Evolutionary conservation across 805 yeast species (phyloP).

Genomic region (Candida chauliodis): DNA sequence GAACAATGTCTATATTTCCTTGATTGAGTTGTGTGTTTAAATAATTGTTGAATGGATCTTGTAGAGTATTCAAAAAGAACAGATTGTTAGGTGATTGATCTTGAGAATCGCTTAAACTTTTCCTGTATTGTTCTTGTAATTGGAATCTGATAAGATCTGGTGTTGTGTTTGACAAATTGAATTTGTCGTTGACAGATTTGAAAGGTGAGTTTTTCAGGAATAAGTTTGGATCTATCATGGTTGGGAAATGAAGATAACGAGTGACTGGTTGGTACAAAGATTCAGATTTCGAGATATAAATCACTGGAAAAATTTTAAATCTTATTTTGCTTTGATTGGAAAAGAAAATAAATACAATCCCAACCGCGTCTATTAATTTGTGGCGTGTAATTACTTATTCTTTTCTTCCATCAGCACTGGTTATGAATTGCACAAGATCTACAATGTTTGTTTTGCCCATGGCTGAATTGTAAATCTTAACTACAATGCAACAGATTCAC

Average conservation of each 20-base stretch:
- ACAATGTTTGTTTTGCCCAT: too few species aligned
- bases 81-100: constrained; percentile 11
- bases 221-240: constrained; percentile 37
- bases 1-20: constrained; percentile 17
- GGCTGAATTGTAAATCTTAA: too few species aligned
- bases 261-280: neutral
- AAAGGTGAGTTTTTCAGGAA: constrained; percentile 37
- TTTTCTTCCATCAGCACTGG: too few species aligned
- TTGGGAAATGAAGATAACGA: neutral
- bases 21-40: constrained; percentile 29
- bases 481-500: too few species aligned
- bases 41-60: constrained; percentile 31
- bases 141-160: constrained; percentile 42
- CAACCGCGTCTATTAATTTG: neutral
- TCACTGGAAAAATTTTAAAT: neutral
- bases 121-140: constrained; percentile 37
- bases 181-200: constrained; percentile 25
- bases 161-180: constrained; percentile 37
- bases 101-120: constrained; percentile 16
- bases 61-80: constrained; percentile 18
- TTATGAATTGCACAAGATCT: too few species aligned
- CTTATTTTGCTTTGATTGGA: neutral
- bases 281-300: too few species aligned
- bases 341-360: neutral
- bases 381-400: neutral